Evolutionary conservation across 169 alveolate species (phyloP).

Genomic region (Theileria luwenshuni): DNA sequence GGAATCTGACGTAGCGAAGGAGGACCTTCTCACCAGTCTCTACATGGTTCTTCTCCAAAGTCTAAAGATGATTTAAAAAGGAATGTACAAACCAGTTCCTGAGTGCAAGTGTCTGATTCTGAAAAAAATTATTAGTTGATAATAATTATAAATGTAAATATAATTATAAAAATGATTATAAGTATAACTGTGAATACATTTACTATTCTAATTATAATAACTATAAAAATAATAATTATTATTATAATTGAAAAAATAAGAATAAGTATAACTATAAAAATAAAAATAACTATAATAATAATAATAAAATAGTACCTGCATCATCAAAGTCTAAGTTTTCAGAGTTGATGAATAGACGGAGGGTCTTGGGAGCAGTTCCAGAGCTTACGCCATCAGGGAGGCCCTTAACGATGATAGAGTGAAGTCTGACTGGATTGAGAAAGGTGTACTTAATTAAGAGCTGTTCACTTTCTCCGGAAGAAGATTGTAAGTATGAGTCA

Average conservation of each 20-base stretch:
- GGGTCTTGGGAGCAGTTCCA: slow-evolving; percentile 39
- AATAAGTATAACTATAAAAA: no score
- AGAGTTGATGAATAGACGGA: slow-evolving; percentile 28
- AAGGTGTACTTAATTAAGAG: slow-evolving; percentile 27
- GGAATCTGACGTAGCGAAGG: slow-evolving; percentile 36
- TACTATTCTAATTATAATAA: no score
- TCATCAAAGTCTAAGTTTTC: slow-evolving; percentile 35
- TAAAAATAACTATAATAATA: neutral
- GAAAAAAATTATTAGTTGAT: no score
- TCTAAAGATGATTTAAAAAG: neutral
- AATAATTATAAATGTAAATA: no score
- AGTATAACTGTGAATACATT: no score
- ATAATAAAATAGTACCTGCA: slow-evolving; percentile 9
- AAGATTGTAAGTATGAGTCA: slow-evolving; percentile 23
- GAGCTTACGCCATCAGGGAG: slow-evolving; percentile 26
- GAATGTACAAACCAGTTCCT: slow-evolving; percentile 24
- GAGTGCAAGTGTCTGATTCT: slow-evolving; percentile 39
- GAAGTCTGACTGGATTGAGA: slow-evolving; percentile 27
- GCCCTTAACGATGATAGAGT: slow-evolving; percentile 33
- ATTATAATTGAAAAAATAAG: no score
- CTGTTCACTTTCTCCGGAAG: slow-evolving; percentile 33
- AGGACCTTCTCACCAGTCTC: slow-evolving; percentile 33
- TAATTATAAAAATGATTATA: neutral
- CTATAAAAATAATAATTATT: no score
- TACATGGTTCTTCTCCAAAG: slow-evolving; percentile 23